Evolutionary conservation across 78 protist genomes (phyloP), one percentile per base, ranked within the genome.

Genomic region (Reticulomyxa filosa): DNA sequence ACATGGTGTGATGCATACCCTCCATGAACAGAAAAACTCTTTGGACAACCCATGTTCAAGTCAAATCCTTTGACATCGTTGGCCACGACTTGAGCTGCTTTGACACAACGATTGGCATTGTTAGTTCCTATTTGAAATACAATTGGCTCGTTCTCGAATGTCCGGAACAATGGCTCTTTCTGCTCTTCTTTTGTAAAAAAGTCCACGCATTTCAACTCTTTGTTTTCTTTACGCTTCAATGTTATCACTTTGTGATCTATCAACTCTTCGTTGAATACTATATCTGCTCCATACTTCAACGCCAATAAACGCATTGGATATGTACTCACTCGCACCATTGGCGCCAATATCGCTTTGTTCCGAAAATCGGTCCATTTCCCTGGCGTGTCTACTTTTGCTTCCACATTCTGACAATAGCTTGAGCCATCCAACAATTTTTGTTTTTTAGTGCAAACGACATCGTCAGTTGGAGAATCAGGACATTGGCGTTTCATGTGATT

Each of bases 11-110:
- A n/a, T n/a, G n/a, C n/a, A n/a, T n/a, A n/a, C n/a, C 83, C 86
- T 0, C 77, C 77, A 13, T 65, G 25, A 13, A 46, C 34, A 20
- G 81, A 73, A 26, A 67, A 78, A 13, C 7, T 30, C 10, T 23
- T 61, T 0, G 78, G 78, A 48, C 78, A 73, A 17, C 72, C 72
- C 82, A 78, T 75, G 69, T 85, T 85, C 48, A 85, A 30, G 67
- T 81, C 91, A 33, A 85, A 25, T 4, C 67, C 91, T 3, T 66
- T 67, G 4, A 85, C 69, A 37, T 76, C 86, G 1, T 7, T 62
- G 0, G 46, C 67, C 17, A 57, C 29, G 13, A 48, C 62, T 11
- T 39, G 3, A n/a, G 73, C 62, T 0, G 79, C 72, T 4, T 4
- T 30, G 17, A 69, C 35, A 13, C 76, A 73, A 3, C n/a, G 25